Conservation (phyloP, 2,329 filamentous ascomycete genomes). For the Hymenoscyphus fraxineus region DNA sequence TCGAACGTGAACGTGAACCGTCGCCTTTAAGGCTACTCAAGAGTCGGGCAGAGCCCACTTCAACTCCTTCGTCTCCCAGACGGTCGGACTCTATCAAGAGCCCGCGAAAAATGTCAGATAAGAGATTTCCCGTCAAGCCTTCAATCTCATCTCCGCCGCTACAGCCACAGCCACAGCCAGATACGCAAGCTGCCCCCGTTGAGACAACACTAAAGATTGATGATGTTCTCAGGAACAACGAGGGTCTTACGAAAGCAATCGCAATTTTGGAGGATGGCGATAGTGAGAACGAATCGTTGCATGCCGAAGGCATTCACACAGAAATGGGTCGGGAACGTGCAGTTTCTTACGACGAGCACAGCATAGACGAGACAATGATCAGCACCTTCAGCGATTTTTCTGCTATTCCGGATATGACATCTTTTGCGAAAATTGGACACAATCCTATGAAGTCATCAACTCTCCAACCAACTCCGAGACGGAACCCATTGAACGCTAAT, state of each 20-base stretch:
- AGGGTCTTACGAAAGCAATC: conserved; percentile 55
- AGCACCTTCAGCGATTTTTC: conserved; percentile 74
- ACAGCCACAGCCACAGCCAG: conserved; percentile 30
- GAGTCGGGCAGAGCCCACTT: conserved; percentile 26
- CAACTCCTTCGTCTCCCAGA: conserved; percentile 20
- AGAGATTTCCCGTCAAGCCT: conserved; percentile 59
- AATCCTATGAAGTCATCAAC: conserved; percentile 54
- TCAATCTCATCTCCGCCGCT: conserved; percentile 19
- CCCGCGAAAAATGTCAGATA: conserved; percentile 50
- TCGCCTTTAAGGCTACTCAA: conserved; percentile 33
- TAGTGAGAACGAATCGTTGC: conserved; percentile 30
- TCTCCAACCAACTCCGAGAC: conserved; percentile 38
- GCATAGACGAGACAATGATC: conserved; percentile 37
- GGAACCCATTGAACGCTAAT: conserved; percentile 22
- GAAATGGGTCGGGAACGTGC: conserved; percentile 35
- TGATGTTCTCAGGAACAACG: conserved; percentile 52
- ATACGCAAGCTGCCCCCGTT: conserved; percentile 33
- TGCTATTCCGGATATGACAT: conserved; percentile 81
- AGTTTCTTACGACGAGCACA: conserved; percentile 26
- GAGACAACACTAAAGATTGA: conserved; percentile 39
- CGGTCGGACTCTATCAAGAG: conserved; percentile 33
- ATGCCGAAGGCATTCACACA: conserved; percentile 29
- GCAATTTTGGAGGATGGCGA: conserved; percentile 56
- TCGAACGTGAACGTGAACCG: conserved; percentile 28
- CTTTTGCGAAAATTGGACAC: conserved; percentile 70